Percentiles rank a stretch among this genome's conserved stretches.
phyloP scores from a whole-genome alignment of 108 stramenopile genomes.

The Nannochloropsis gaditana region DNA sequence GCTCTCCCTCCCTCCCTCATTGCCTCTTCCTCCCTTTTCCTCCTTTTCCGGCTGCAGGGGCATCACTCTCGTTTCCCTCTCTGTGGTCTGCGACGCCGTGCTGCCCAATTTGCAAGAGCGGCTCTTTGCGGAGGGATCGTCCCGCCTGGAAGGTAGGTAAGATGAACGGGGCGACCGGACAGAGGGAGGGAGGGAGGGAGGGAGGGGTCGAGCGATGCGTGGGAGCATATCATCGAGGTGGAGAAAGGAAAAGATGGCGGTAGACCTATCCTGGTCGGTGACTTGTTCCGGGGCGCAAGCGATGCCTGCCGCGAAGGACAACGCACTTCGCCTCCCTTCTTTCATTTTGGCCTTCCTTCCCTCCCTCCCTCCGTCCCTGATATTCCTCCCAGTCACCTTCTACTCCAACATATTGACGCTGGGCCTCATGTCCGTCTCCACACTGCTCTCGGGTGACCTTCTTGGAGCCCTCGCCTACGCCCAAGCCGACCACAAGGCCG shows the following conservation, averaged over 20 bases:
- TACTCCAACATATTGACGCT: constrained; percentile 83
- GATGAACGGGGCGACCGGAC: too few relatives aligned
- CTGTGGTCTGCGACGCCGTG: constrained; percentile 82
- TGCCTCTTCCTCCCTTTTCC: neutral
- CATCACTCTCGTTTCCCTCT: constrained; percentile 69
- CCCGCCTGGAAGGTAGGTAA: constrained; percentile 57
- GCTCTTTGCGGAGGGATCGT: constrained; percentile 63
- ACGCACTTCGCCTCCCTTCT: too few relatives aligned
- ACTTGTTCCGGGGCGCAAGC: too few relatives aligned
- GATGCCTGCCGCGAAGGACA: too few relatives aligned
- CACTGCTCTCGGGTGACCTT: constrained; percentile 74
- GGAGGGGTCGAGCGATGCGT: neutral
- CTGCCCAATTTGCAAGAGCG: constrained; percentile 90
- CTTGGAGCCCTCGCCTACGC: constrained; percentile 64
- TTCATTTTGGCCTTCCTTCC: neutral
- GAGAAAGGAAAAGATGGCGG: too few relatives aligned
- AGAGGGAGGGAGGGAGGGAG: neutral
- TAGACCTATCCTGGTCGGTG: too few relatives aligned
- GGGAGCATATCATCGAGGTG: too few relatives aligned
- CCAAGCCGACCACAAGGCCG: constrained; percentile 48
- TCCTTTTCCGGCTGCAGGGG: constrained; percentile 63
- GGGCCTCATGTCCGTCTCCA: constrained; percentile 71
- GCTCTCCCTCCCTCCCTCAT: neutral
- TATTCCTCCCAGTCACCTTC: constrained; percentile 65
- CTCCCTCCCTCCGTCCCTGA: constrained; percentile 22